Base-by-base conservation (phyloP, 805 yeast species). In the Candida hungchunana region DNA sequence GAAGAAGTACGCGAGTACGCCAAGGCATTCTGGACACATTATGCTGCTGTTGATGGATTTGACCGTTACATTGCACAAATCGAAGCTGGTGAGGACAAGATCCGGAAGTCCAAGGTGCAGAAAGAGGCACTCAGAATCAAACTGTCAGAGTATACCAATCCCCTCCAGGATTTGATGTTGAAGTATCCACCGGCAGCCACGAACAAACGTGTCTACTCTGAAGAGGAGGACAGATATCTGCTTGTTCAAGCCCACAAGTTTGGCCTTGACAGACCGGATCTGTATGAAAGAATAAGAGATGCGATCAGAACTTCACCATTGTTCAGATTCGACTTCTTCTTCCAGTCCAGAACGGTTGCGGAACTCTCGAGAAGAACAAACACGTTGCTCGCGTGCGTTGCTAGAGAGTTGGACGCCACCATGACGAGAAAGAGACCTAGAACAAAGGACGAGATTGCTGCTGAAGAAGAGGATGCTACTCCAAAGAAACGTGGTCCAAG, bases 221-320 rank as follows among this genome's bases (percentile, higher is more conserved):
- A 85, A 32, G 95, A 84, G 43, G 97, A 93, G 56, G 98, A 93
- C 59, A 69, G 96, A 49, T 93, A 84, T 58, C 62, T 93, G 48
- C 63, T 93, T 39, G 75, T 88, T 12, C 89, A 84, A 65, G 63
- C 87, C 53, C 81, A 83, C 63, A 69, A 82, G 42, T 77, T 75
- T 54, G 98, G 98, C 0, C 59, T 89, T 22, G 96, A 86, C 47
- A 68, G 80, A 17, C 79, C 78, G 11, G 87, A 84, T 51, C 64
- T 90, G 12, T 84, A 80, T 54, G 98, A 90, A 40, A 60, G 74
- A 43, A 79, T 90, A 31, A 71, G 87, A 36, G 85, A 81, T 41
- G 79, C 82, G 19, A 79, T 90, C 26, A 68, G 85, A 39, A 73
- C 73, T 27, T 77, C 84, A 10, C 84, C 90, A 5, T 62, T 86